Evolutionary conservation across 768 basidiomycete species (phyloP).

Genomic region (Macrocybe gigantea): DNA sequence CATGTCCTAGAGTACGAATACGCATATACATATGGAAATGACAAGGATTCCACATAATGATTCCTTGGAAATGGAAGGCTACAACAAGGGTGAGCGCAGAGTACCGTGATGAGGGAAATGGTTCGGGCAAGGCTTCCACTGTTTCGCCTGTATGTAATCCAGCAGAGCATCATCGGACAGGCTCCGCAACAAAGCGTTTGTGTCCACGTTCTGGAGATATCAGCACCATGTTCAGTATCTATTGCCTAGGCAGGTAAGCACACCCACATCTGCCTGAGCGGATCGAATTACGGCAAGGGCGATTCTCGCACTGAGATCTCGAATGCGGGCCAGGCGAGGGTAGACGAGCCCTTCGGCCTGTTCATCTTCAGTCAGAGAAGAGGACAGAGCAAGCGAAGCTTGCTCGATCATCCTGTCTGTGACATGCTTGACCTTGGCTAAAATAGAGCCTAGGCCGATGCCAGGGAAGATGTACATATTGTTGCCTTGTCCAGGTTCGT

Average conservation of each 20-base stretch:
- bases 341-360: constrained; percentile 51
- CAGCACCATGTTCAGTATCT: not conserved
- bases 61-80: constrained; percentile 4
- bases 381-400: constrained; percentile 54
- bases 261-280: constrained; percentile 57
- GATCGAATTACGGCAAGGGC: constrained; percentile 57
- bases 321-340: constrained; percentile 60
- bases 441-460: constrained; percentile 57
- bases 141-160: constrained; percentile 45
- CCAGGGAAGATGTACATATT: constrained; percentile 72
- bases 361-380: constrained; percentile 53
- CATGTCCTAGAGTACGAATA: not conserved
- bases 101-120: constrained; percentile 5
- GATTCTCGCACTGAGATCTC: constrained; percentile 59
- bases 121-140: constrained; percentile 43
- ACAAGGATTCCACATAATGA: constrained; percentile 1
- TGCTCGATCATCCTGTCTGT: constrained; percentile 70
- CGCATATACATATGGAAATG: not conserved
- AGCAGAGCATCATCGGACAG: constrained; percentile 42
- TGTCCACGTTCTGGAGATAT: constrained; percentile 32
- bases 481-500: constrained; percentile 74
- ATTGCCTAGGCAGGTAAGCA: not conserved
- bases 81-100: not conserved
- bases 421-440: constrained; percentile 50
- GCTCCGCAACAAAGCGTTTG: constrained; percentile 39